Evolutionary conservation across 23 red algal species (phyloP), one percentile per base, ranked within the genome.

Genomic region (Porphyridium purpureum): DNA sequence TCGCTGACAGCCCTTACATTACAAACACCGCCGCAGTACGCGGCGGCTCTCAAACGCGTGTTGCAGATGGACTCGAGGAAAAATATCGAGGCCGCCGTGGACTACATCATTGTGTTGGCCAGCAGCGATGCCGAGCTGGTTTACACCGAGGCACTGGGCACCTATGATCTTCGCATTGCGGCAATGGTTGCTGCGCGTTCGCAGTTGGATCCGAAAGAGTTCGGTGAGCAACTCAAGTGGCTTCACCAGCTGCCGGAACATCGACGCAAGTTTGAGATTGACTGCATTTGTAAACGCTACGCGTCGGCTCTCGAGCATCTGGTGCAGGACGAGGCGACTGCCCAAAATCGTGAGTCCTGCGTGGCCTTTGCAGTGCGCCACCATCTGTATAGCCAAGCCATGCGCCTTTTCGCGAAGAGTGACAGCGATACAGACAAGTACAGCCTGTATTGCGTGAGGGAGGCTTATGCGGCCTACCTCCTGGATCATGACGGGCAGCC

Each of bases 91-190:
- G 82, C 62, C 4, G 65, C 74, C 9, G 35, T 90, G 33, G 52
- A 69, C 33, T 76, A 71, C 24, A 31, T 90, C 17, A 47, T 69
- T 15, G 54, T 77, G 5, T 34, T 90, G 8, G 14, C 72, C 11
- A 71, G 66, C 25, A 36, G 29, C 20, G 15, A 61, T 21, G 59
- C 64, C 38, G 55, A 78, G 34, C 55, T 3, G 44, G 52, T 90
- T 2, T 90, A 77, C 52, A 31, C 5, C 14, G 58, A 69, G 31
- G 82, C 82, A 26, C 67, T 90, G 32, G 82, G 72, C 27, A 49
- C 31, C 29, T 79, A 90, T 36, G 82, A 90, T 26, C 28, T 90
- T 26, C 36, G 68, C 11, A 11, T 44, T 11, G 38, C 38, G 38
- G 17, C 11, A 11, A 11, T 44, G 38, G 38, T 44, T 17, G 38